Evolutionary conservation across 306 rosid species (phyloP), one percentile per base, ranked within the genome.

Genomic region (Amphicarpaea edgeworthii): DNA sequence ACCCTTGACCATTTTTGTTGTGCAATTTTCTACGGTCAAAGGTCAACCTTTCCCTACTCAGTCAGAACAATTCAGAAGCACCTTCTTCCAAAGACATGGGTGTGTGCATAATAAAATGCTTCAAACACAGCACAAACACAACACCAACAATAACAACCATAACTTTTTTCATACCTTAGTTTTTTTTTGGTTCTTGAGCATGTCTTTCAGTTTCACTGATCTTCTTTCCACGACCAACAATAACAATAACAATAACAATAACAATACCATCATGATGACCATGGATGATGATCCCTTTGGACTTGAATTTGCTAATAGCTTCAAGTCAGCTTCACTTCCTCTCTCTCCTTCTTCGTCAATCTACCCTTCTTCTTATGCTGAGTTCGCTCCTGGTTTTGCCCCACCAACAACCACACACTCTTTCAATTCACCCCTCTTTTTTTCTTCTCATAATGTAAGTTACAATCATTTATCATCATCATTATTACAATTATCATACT

Each of bases 11-110:
- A 46, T 26, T 3, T 28, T 64, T 3, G 9, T 5, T 40, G 11
- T 37, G 42, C 12, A 3, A 64, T 20, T 79, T 93, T 91, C 98
- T 72, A 88, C 89, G 85, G 97, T 93, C 98, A 93, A 87, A 86
- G 49, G 61, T 84, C 50, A 38, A 28, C 42, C 30, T 43, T 12
- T 21, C 69, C 46, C 82, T 87, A 80, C 91, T 53, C 20, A 76
- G 88, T 62, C 30, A 28, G 3, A 28, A 28, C 32, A n/a, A n/a
- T n/a, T 28, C 32, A 78, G 88, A 87, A 86, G 43, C 34, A 70
- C 28, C 87, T 30, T 32, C 87, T 38, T 42, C 70, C 74, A 58
- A 66, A 66, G 32, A 40, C 77, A 8, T 59, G 20, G 45, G 30
- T 50, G 46, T 21, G 71, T 61, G 6, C 49, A 20, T 14, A 14